Percentiles rank a stretch among this genome's conserved stretches.
These are phyloP conservation scores for Plasmodium adleri DNA, from an alignment of 169 alveolate genomes.

Conservation along the genomic window DNA sequence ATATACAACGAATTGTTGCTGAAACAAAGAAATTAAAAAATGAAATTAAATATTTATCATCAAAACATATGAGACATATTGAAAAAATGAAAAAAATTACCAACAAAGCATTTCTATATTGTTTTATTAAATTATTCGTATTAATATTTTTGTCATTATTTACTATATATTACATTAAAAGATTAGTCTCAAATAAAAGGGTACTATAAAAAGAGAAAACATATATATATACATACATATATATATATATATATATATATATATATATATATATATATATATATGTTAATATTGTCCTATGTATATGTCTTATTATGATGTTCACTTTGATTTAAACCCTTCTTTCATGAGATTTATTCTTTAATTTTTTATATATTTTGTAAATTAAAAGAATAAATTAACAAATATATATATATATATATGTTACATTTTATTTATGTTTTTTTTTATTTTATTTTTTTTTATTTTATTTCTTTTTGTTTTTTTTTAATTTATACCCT, in stretches of 20 bases:
- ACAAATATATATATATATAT: no score
- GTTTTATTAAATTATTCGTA: slow-evolving; percentile 70
- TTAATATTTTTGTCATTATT: slow-evolving; percentile 56
- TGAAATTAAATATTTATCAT: slow-evolving; percentile 70
- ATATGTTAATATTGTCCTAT: not conserved
- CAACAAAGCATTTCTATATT: slow-evolving; percentile 67
- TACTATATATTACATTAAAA: slow-evolving; percentile 67
- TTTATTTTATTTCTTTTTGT: no score
- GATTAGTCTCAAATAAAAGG: slow-evolving; percentile 68
- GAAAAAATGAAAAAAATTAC: slow-evolving; percentile 73
- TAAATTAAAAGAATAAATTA: no score
- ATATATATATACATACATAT: not conserved
- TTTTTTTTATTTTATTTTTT: no score
- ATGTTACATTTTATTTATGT: no score
- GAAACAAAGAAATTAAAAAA: slow-evolving; percentile 69
- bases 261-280: not conserved
- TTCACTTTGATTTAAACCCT: no score
- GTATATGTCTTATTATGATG: no score
- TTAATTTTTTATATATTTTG: no score
- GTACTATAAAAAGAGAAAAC: slow-evolving; percentile 17
- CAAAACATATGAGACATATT: slow-evolving; percentile 60
- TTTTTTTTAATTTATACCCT: no score
- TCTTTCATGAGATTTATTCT: no score
- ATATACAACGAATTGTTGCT: slow-evolving; percentile 42
- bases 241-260: not conserved